Percentiles rank a stretch among this genome's conserved stretches.
These are phyloP conservation scores for Wickerhamiella siamensis DNA, from an alignment of 805 yeast genomes.

Conservation along the genomic window DNA sequence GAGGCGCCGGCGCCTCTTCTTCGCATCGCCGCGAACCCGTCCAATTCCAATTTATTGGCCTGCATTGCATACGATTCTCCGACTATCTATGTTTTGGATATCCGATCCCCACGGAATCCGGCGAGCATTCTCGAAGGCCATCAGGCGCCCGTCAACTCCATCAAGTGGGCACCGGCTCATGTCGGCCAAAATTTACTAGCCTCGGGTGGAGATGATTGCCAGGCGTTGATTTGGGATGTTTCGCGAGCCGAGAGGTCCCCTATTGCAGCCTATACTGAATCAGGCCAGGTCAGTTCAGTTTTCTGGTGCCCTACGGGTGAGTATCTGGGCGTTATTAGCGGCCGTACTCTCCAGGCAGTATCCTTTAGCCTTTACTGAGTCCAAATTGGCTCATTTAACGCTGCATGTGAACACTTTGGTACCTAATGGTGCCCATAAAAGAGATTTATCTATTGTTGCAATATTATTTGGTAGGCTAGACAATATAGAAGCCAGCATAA, in stretches of 20 bases:
- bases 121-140: constrained; percentile 56
- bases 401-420: no score
- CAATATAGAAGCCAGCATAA: no score
- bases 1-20: constrained; percentile 43
- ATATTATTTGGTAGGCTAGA: no score
- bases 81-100: constrained; percentile 56
- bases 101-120: constrained; percentile 80
- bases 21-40: constrained; percentile 61
- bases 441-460: no score
- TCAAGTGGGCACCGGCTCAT: constrained; percentile 65
- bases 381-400: no score
- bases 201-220: constrained; percentile 53
- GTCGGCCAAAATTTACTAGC: constrained; percentile 43
- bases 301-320: constrained; percentile 61
- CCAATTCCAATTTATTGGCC: constrained; percentile 72
- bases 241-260: constrained; percentile 33
- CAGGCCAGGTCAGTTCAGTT: constrained; percentile 60
- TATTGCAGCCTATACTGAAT: constrained; percentile 40
- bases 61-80: constrained; percentile 61
- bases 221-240: constrained; percentile 48
- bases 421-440: no score
- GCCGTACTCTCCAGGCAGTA: constrained; percentile 55
- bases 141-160: constrained; percentile 49
- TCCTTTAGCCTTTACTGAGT: background rate
- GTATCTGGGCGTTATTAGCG: constrained; percentile 68